Evolutionary conservation across 129 eudicot species (phyloP).

Genomic region (Helianthus annuus): HanXRQr2.0-SUNRISE NC_035448.2:73679517-73680016

Average conservation of each 20-base stretch:
- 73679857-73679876: constrained; percentile 82
- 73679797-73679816: background rate
- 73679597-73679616: background rate
- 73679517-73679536: constrained; percentile 49
- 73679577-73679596: constrained; percentile 54
- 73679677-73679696: background rate
- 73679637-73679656: too few relatives aligned
- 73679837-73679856: constrained; percentile 27
- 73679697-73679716: background rate
- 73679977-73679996: background rate
- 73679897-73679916: constrained; percentile 44
- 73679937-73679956: constrained; percentile 33
- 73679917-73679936: constrained; percentile 64
- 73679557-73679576: constrained; percentile 46
- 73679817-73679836: background rate
- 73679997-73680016: too few relatives aligned
- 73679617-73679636: too few relatives aligned
- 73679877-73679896: constrained; percentile 56
- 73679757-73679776: background rate
- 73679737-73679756: background rate
- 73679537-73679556: constrained; percentile 64
- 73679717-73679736: background rate
- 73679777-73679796: background rate
- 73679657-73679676: background rate
- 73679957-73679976: too few relatives aligned